phyloP scores from a whole-genome alignment of 129 eudicot species.

The Flaveria ramosissima region DNA sequence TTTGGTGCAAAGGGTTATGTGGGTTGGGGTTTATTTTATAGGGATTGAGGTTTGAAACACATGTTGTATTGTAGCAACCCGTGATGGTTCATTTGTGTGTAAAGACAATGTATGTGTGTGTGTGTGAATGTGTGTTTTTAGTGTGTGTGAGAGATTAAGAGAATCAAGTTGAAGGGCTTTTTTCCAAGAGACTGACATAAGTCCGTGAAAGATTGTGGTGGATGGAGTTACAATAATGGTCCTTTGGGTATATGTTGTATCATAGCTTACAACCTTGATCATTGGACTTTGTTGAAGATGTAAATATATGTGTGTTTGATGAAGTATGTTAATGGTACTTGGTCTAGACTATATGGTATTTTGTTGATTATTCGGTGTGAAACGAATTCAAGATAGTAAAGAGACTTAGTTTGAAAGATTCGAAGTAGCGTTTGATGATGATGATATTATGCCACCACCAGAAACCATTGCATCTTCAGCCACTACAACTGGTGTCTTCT shows the following conservation, averaged over 20 bases:
- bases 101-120: conserved; percentile 19
- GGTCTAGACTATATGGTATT: too few species aligned
- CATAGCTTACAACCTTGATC: neutral
- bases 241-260: conserved; percentile 5
- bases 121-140: conserved; percentile 17
- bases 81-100: conserved; percentile 42
- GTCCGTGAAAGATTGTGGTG: conserved; percentile 38
- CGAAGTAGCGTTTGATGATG: too few species aligned
- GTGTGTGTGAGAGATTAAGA: conserved; percentile 29
- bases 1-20: conserved; percentile 1
- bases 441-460: too few species aligned
- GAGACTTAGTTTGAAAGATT: too few species aligned
- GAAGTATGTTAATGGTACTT: too few species aligned
- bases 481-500: too few species aligned
- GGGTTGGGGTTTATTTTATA: conserved; percentile 42
- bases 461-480: too few species aligned
- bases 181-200: conserved; percentile 27
- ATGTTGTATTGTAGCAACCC: conserved; percentile 56
- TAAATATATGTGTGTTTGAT: too few species aligned
- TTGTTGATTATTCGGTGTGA: too few species aligned
- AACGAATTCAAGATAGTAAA: too few species aligned
- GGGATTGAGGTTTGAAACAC: conserved; percentile 30
- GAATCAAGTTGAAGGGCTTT: conserved; percentile 37
- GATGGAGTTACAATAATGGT: conserved; percentile 11
- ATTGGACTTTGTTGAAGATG: too few species aligned